phyloP scores from a whole-genome alignment of 2,329 filamentous ascomycete species.

The Stenocarpella maydis region DNA sequence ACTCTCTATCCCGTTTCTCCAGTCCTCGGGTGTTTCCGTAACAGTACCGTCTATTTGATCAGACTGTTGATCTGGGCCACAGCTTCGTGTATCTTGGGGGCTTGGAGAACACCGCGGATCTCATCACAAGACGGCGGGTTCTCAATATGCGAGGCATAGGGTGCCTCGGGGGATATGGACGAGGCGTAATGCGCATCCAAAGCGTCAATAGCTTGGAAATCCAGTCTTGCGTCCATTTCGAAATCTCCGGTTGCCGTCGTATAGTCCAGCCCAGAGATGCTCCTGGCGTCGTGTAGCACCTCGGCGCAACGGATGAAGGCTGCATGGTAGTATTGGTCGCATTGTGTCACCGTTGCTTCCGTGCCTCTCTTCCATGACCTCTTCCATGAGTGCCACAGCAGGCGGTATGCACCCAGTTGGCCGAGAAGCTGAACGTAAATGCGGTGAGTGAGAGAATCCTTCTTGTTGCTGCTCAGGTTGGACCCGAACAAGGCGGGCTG shows the following conservation, averaged over 20 bases:
- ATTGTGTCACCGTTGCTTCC: not conserved
- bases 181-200: slow-evolving; percentile 26
- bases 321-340: not conserved
- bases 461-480: not conserved
- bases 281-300: slow-evolving; percentile 16
- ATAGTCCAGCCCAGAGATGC: slow-evolving; percentile 2
- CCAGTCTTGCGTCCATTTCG: slow-evolving; percentile 28
- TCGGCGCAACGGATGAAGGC: slow-evolving; percentile 31
- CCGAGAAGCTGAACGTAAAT: slow-evolving; percentile 35
- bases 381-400: slow-evolving; percentile 33
- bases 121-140: not conserved
- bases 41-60: not conserved
- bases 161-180: not conserved
- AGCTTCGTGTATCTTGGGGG: not conserved
- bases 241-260: slow-evolving; percentile 16
- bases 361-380: not conserved
- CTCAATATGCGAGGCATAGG: not conserved
- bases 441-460: not conserved
- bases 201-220: slow-evolving; percentile 22
- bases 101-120: not conserved
- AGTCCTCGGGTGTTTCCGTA: not conserved
- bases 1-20: not conserved
- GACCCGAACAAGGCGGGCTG: slow-evolving; percentile 33
- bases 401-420: slow-evolving; percentile 37
- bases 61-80: not conserved